phyloP scores from a whole-genome alignment of 306 rosid genomes.

The Medicago arabica region DNA sequence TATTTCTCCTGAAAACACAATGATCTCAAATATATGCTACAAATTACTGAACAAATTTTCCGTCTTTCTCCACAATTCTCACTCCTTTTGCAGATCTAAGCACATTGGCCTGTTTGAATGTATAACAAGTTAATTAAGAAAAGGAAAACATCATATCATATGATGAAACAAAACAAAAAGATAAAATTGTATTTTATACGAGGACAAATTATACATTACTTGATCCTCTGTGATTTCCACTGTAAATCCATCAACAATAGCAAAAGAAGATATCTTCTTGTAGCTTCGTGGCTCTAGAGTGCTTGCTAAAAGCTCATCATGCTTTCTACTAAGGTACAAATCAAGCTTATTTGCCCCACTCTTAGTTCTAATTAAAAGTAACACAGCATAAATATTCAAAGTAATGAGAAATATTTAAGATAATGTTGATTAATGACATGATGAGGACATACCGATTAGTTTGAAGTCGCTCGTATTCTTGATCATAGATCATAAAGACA shows the following conservation, averaged over 20 bases:
- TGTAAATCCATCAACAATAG: constrained; percentile 85
- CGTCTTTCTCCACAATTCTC: constrained; percentile 90
- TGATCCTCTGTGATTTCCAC: constrained; percentile 73
- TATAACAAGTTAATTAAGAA: not conserved
- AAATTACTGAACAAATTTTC: constrained; percentile 45
- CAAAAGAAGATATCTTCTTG: constrained; percentile 71
- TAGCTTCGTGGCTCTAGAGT: constrained; percentile 70
- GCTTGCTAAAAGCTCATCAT: constrained; percentile 71
- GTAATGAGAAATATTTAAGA: not conserved
- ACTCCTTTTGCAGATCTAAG: constrained; percentile 92
- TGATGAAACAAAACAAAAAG: not conserved
- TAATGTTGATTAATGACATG: not conserved
- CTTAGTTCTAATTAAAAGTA: constrained; percentile 45
- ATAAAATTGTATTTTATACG: no score
- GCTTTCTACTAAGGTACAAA: constrained; percentile 76
- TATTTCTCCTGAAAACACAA: constrained; percentile 17
- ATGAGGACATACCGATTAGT: constrained; percentile 62
- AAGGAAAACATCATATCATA: constrained; percentile 6
- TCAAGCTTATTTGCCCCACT: constrained; percentile 68
- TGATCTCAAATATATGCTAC: not conserved
- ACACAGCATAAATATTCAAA: not conserved
- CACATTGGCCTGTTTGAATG: constrained; percentile 65
- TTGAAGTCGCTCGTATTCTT: constrained; percentile 75
- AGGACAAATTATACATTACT: constrained; percentile 46
- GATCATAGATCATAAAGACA: constrained; percentile 91